These are phyloP conservation scores for Camellia sinensis DNA, from an alignment of 148 eudicot genomes.

Conservation along the genomic window DNA sequence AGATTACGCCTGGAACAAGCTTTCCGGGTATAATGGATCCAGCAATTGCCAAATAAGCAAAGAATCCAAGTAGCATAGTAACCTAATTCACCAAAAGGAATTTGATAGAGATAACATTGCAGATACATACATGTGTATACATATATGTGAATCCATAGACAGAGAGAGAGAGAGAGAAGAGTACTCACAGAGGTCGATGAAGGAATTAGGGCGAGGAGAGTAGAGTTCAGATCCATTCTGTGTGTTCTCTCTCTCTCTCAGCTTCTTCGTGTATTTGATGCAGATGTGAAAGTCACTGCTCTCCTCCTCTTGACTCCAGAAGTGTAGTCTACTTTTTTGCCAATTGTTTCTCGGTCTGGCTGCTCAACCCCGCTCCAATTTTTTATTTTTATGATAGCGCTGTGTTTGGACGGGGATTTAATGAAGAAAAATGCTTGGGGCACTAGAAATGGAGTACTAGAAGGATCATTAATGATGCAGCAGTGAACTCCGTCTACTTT, in stretches of 20 bases:
- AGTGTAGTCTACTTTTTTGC: no score
- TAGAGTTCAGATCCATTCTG: slow-evolving; percentile 51
- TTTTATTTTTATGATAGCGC: no score
- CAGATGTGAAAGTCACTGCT: not conserved
- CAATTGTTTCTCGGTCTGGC: no score
- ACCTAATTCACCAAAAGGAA: slow-evolving; percentile 34
- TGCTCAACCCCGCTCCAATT: no score
- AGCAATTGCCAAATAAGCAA: slow-evolving; percentile 62
- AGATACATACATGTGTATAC: not conserved
- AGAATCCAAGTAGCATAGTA: slow-evolving; percentile 54
- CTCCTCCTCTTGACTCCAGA: not conserved
- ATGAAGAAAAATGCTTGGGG: no score
- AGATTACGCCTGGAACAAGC: slow-evolving; percentile 56
- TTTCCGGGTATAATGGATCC: slow-evolving; percentile 85
- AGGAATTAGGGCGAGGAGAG: slow-evolving; percentile 47
- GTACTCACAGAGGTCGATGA: slow-evolving; percentile 57
- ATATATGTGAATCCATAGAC: not conserved
- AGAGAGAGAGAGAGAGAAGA: slow-evolving; percentile 1
- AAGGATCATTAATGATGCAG: no score
- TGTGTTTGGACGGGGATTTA: no score
- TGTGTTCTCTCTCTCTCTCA: not conserved
- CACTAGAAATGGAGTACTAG: no score
- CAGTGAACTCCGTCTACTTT: no score
- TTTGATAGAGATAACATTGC: not conserved
- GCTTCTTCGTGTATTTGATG: not conserved